Evolutionary conservation across 2,329 filamentous ascomycete species (phyloP), one percentile per base, ranked within the genome.

Genomic region (Colletotrichum costaricense): DNA sequence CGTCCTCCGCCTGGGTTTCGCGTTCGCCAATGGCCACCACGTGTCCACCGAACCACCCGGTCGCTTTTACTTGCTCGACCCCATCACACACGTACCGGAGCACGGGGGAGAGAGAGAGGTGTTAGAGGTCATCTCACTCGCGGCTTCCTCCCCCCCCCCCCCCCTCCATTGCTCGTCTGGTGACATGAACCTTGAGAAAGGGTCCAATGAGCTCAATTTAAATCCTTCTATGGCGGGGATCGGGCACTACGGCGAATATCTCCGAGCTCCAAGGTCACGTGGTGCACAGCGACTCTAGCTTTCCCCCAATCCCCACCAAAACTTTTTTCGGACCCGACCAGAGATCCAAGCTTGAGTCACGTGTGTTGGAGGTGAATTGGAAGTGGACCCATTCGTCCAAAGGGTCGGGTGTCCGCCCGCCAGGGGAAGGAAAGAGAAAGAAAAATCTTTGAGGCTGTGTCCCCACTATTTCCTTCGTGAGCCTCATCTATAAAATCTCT

Each of bases 401-500:
- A 74, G 24, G 38, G 12, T 42, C 14, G 38, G 14, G 52, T 24
- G 24, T 35, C 33, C 33, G 33, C 33, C 11, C 33, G 33, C 38
- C 9, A 42, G 38, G 38, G 38, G 38, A 19, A 42, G 14, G 5
- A 52, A 60, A 35, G 33, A 35, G 33, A 33, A 66, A 75, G 26
- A 72, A 74, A 74, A 70, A 69, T 59, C 62, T 28, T 46, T 19
- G 12, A 38, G 62, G 71, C 49, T 63, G 38, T 67, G 35, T 42
- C 46, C 7, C 69, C 63, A 75, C 52, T 67, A 30, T 73, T 70
- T 60, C 35, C 68, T n/a, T 73, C 65, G 24, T 56, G 65, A 73
- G 63, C 65, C 65, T 67, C 65, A 63, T 38, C 52, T 58, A 76
- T 63, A 74, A 68, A 75, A 63, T 60, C 63, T 73, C 56, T 57